Base-by-base conservation (phyloP, 345 rosid species). In the Mallotus nudiflorus region DNA sequence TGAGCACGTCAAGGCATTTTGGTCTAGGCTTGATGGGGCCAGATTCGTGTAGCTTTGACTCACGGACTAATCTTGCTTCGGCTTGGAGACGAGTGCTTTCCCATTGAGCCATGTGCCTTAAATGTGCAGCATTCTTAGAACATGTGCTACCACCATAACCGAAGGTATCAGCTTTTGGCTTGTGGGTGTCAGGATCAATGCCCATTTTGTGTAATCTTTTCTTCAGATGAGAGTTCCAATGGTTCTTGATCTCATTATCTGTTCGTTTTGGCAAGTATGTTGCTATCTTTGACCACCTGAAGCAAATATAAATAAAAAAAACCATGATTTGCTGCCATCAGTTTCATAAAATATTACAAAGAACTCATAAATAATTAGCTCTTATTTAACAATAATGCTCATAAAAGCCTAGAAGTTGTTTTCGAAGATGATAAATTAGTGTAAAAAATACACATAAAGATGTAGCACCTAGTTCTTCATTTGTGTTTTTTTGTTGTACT, bases 21-120 rank as follows among this genome's bases (percentile, higher is more conserved):
- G 56, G 27, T 52, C 56, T n/a, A 25, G 72, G 39, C n/a, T n/a
- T n/a, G 69, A 81, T 14, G 46, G 80, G 81, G 62, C 75, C 80
- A 8, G 75, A 3, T 89, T n/a, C n/a, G n/a, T n/a, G 85, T 19
- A 94, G 83, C 80, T 87, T 91, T 10, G 97, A 91, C 70, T 93
- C 98, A 71, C 92, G 70, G 39, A 85, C 96, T 28, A 93, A 70
- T 24, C 98, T 76, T 28, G 84, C 84, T 65, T 81, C 84, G 13
- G 85, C 85, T 49, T 81, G 75, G 6, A 81, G 79, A 24, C 84
- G 46, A 22, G 84, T 79, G 42, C 77, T 81, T 58, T 81, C 84
- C 84, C 84, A 81, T 28, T 81, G 84, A 65, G 82, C 84, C 82
- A 81, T 78, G 74, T 81, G 84, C 75, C 69, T 77, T 40, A 77